phyloP scores from a whole-genome alignment of 2,329 filamentous ascomycete genomes.

The Pseudofabraea citricarpa region DNA sequence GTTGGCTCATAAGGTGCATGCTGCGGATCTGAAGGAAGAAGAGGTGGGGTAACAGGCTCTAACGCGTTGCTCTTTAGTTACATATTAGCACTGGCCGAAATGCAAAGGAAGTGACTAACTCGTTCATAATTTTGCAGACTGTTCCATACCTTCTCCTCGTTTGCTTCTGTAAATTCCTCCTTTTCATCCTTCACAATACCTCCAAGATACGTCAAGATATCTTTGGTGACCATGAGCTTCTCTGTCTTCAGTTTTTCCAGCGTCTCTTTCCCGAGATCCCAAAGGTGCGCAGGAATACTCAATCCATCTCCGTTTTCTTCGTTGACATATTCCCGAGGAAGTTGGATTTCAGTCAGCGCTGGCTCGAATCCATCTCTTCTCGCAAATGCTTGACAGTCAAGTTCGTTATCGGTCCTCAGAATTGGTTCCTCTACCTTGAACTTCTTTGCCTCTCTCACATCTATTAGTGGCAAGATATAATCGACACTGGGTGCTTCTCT shows the following conservation, averaged over 20 bases:
- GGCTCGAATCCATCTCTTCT: constrained; percentile 21
- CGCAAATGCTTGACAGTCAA: constrained; percentile 21
- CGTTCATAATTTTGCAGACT: constrained; percentile 16
- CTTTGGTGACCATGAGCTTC: constrained; percentile 21
- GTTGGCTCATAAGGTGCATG: constrained; percentile 18
- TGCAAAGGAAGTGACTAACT: constrained; percentile 9
- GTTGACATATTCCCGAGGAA: constrained; percentile 24
- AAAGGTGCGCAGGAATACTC: constrained; percentile 14
- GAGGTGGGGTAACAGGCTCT: constrained; percentile 25
- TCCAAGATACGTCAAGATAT: constrained; percentile 19
- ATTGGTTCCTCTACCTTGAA: constrained; percentile 23
- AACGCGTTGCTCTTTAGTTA: constrained; percentile 13
- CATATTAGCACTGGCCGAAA: background rate
- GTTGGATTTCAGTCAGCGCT: constrained; percentile 18
- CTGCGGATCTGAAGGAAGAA: constrained; percentile 17
- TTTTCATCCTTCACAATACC: constrained; percentile 11
- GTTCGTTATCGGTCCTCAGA: constrained; percentile 21
- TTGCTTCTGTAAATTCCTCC: constrained; percentile 14
- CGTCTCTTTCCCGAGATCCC: constrained; percentile 10
- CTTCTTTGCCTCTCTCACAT: constrained; percentile 2
- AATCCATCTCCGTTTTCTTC: constrained; percentile 22
- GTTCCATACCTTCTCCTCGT: constrained; percentile 17
- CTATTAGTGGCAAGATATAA: constrained; percentile 7
- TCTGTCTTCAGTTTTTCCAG: constrained; percentile 20
- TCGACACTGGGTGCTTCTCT: constrained; percentile 10